These are phyloP conservation scores for Cotoneaster glaucophyllus DNA, from an alignment of 306 rosid genomes.

Conservation along the genomic window DNA sequence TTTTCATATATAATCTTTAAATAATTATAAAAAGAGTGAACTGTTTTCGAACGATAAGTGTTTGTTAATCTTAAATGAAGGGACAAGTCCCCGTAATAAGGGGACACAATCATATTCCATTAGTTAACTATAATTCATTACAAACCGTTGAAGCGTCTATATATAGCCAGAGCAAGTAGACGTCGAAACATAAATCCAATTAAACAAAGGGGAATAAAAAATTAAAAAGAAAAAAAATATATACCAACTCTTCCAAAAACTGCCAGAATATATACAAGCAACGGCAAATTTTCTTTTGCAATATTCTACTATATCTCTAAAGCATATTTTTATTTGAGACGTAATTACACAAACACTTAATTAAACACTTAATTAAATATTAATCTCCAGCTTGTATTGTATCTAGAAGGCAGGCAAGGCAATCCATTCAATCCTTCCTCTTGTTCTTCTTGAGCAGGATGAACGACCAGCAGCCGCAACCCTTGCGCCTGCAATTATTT, in stretches of 20 bases:
- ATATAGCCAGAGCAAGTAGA: neutral
- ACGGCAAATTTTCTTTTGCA: neutral
- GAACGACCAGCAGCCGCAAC: slow-evolving; percentile 27
- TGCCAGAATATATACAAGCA: neutral
- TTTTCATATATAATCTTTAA: too few species aligned
- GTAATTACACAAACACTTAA: neutral
- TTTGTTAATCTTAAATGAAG: too few species aligned
- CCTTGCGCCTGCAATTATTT: slow-evolving; percentile 12
- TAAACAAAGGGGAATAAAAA: neutral
- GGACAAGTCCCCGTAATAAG: too few species aligned
- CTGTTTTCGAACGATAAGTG: too few species aligned
- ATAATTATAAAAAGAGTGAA: too few species aligned
- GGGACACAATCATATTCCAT: too few species aligned
- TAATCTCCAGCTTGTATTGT: neutral
- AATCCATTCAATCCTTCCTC: slow-evolving; percentile 3
- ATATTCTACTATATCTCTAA: neutral
- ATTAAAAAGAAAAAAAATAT: neutral
- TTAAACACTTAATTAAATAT: neutral
- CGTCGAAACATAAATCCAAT: neutral
- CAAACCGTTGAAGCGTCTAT: neutral
- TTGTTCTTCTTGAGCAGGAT: slow-evolving; percentile 14
- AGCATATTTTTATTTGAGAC: neutral
- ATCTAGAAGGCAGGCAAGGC: neutral
- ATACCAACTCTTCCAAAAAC: neutral
- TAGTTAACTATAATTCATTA: neutral